Evolutionary conservation across 1,284 basidiomycete genomes (phyloP).

Genomic region (Austropuccinia psidii): DNA sequence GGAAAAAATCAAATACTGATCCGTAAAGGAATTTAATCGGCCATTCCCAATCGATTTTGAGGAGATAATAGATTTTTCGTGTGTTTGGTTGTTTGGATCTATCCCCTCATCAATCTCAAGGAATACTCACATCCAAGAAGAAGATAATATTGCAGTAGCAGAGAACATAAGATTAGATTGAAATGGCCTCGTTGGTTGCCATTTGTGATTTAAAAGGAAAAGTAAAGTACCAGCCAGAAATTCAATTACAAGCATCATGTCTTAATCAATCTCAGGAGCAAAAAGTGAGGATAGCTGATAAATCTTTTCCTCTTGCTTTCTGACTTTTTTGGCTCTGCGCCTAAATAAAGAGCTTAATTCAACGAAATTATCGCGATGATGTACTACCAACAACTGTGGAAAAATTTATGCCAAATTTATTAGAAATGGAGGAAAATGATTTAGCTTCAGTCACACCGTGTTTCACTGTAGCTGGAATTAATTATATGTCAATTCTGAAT

Average conservation of each 20-base stretch:
- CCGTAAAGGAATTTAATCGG: too few relatives aligned
- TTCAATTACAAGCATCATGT: neutral
- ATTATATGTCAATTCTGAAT: slow-evolving; percentile 38
- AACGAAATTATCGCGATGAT: slow-evolving; percentile 95
- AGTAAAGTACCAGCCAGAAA: neutral
- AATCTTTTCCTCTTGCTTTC: neutral
- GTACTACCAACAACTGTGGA: slow-evolving; percentile 81
- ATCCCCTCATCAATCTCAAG: too few relatives aligned
- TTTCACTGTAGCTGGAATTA: slow-evolving; percentile 57
- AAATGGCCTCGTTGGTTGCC: slow-evolving; percentile 57
- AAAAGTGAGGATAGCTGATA: neutral
- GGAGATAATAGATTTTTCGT: too few relatives aligned
- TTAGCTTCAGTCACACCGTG: slow-evolving; percentile 89
- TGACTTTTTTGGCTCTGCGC: neutral
- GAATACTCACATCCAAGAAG: too few relatives aligned
- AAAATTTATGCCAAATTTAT: slow-evolving; percentile 82
- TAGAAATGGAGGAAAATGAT: slow-evolving; percentile 90
- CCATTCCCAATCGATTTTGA: too few relatives aligned
- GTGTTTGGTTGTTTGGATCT: too few relatives aligned
- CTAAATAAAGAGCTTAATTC: slow-evolving; percentile 76
- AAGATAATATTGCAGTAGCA: too few relatives aligned
- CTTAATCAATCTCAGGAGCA: neutral
- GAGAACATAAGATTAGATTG: too few relatives aligned
- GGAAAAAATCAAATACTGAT: too few relatives aligned
- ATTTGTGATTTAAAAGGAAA: slow-evolving; percentile 96